Conservation (phyloP, 2,329 filamentous ascomycete species). For the Alternaria triticimaculans region DNA sequence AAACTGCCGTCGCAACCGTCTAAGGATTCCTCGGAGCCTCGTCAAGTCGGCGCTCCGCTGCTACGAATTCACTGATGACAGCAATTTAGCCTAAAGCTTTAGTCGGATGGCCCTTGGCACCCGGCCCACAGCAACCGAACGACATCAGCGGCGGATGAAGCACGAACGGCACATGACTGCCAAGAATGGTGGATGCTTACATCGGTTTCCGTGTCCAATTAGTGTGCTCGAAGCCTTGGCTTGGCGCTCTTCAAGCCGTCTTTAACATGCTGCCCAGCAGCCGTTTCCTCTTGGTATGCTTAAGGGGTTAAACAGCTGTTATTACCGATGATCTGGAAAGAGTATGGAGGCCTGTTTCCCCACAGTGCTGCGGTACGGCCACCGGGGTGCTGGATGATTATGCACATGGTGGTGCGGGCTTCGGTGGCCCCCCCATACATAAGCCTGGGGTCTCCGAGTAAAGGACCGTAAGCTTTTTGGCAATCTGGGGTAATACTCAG, state of each 20-base stretch:
- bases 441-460: slow-evolving; percentile 5
- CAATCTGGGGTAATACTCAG: neutral
- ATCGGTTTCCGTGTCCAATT: slow-evolving; percentile 3
- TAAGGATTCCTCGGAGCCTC: slow-evolving; percentile 1
- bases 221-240: neutral
- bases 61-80: neutral
- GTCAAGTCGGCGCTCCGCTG: neutral
- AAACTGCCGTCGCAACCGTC: neutral
- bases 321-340: slow-evolving; percentile 10
- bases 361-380: slow-evolving; percentile 13
- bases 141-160: slow-evolving; percentile 6
- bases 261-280: slow-evolving; percentile 6
- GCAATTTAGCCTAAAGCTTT: slow-evolving; percentile 22
- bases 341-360: slow-evolving; percentile 11
- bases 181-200: slow-evolving; percentile 6
- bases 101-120: slow-evolving; percentile 12
- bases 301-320: slow-evolving; percentile 12
- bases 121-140: neutral
- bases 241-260: slow-evolving; percentile 1
- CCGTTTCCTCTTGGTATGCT: slow-evolving; percentile 15
- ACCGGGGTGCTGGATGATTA: slow-evolving; percentile 29
- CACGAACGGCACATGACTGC: slow-evolving; percentile 3
- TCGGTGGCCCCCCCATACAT: slow-evolving; percentile 9
- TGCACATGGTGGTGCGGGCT: slow-evolving; percentile 3
- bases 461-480: slow-evolving; percentile 8